Evolutionary conservation across 352 stramenopile genomes (phyloP), one percentile per base, ranked within the genome.

Genomic region (Blastocystis sp.): DNA sequence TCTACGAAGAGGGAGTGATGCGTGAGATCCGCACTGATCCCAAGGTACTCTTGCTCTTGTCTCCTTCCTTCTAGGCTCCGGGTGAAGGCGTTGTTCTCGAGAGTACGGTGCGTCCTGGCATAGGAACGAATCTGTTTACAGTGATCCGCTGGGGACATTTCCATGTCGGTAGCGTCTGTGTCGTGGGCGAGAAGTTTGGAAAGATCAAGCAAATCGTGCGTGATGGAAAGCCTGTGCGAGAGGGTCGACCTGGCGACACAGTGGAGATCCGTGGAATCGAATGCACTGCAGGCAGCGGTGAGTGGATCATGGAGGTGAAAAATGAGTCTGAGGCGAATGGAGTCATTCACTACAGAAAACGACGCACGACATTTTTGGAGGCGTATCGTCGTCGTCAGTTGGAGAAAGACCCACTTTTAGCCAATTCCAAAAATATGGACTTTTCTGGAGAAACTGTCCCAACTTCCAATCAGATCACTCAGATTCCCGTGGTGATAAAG

Each of bases 91-190:
- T 98, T 47, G 95, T 99, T 41, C 92, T 99, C 20, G 97, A 99
- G 91, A 95, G 95, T 7, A 95, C 94, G 68, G 92, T 98, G n/a
- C 94, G 97, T 89, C 94, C 94, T 54, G 96, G 94, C 20, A 93
- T 98, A 3, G 97, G 97, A 73, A 96, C 94, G 56, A 94, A 98
- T 66, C 95, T 97, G 34, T 97, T 98, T 66, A 93, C 94, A 37
- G 94, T 99, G 69, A 95, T 98, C 50, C 97, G 98, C 91, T 98
- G 96, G 92, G 97, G 97, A 76, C 97, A 95, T n/a, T 91, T 99
- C 54, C 93, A 94, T 75, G 93, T 96, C 56, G 96, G 97, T 26
- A 94, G 97, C 61, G 93, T 95, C 75, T 97, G 98, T 73, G 95
- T 98, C 11, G 97, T 95, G 23, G 96, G 97, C 50, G 92, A 96